Base-by-base conservation (phyloP, 148 eudicot species). In the Chenopodium berlandieri region DNA sequence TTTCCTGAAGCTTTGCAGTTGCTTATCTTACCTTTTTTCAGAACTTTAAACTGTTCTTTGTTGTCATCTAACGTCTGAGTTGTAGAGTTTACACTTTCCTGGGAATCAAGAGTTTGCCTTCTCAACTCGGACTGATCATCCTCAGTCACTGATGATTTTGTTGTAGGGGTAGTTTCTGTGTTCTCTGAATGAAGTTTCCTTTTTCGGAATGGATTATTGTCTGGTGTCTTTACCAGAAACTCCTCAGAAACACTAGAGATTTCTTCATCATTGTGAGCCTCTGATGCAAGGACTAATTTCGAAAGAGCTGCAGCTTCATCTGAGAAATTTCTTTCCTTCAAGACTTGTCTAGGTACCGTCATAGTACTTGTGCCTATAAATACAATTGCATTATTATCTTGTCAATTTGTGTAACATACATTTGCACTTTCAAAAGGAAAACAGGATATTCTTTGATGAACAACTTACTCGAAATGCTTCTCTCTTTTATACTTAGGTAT, bases 151-250 rank as follows among this genome's bases (percentile, higher is more conserved):
- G 65, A 85, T 4, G 89, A 86, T 31, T 79, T 82, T 23, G 79
- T 86, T 83, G 85, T 81, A 37, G 81, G 80, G 54, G 70, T 76
- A 62, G 47, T 78, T 69, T 88, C 86, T 6, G 23, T 74, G 82
- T 89, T 82, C 27, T 78, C 85, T 31, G 81, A 71, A 27, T 60
- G 52, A 62, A 46, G 70, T 50, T 91, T 91, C 40, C 86, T 81
- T 82, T 84, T 89, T 80, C 80, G 86, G 80, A 90, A 92, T 10
- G 97, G 94, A 79, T 91, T 91, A 78, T 90, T 89, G 65, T 84
- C 72, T 14, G 90, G 92, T 69, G 86, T 79, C 31, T 83, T 82
- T 25, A 76, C 12, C 22, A 69, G 71, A 23, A 67, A n/a, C 67
- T 81, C 85, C 50, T 73, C 79, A 30, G 78, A 56, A 75, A 66